Percentiles rank a stretch among this genome's conserved stretches.
phyloP scores from a whole-genome alignment of 1,139 yeast genomes.

The Kodamaea anthophila region DNA sequence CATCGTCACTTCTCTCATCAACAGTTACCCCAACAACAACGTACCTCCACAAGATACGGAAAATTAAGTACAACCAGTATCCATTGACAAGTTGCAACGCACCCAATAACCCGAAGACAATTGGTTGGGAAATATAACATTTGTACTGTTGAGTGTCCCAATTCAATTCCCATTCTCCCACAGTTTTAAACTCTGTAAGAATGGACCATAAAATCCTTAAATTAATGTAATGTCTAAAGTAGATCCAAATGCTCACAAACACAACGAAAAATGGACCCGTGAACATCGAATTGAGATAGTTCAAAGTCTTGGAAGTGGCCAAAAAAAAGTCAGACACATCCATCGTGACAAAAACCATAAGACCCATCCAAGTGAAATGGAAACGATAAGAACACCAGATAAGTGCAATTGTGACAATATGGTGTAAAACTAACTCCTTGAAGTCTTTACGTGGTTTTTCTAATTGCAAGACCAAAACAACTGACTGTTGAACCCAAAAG shows the following conservation, averaged over 20 bases:
- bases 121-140: slow-evolving; percentile 91
- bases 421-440: slow-evolving; percentile 87
- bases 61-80: slow-evolving; percentile 81
- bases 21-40: slow-evolving; percentile 52
- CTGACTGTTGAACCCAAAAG: slow-evolving; percentile 95
- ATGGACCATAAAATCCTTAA: slow-evolving; percentile 80
- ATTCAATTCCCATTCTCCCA: slow-evolving; percentile 74
- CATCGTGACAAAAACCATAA: slow-evolving; percentile 89
- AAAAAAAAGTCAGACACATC: slow-evolving; percentile 89
- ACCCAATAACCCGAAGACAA: slow-evolving; percentile 69
- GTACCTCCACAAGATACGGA: slow-evolving; percentile 68
- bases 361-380: slow-evolving; percentile 95
- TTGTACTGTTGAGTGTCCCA: slow-evolving; percentile 94
- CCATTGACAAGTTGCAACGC: slow-evolving; percentile 80
- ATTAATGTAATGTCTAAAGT: slow-evolving; percentile 82
- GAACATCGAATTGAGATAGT: slow-evolving; percentile 65
- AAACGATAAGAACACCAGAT: slow-evolving; percentile 89
- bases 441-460: slow-evolving; percentile 96
- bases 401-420: slow-evolving; percentile 81
- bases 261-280: slow-evolving; percentile 62
- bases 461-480: slow-evolving; percentile 71
- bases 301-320: slow-evolving; percentile 75
- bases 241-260: slow-evolving; percentile 74
- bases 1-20: slow-evolving; percentile 92
- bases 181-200: slow-evolving; percentile 76